phyloP scores from a whole-genome alignment of 2,329 filamentous ascomycete species.

The Aureobasidium namibiae region DNA sequence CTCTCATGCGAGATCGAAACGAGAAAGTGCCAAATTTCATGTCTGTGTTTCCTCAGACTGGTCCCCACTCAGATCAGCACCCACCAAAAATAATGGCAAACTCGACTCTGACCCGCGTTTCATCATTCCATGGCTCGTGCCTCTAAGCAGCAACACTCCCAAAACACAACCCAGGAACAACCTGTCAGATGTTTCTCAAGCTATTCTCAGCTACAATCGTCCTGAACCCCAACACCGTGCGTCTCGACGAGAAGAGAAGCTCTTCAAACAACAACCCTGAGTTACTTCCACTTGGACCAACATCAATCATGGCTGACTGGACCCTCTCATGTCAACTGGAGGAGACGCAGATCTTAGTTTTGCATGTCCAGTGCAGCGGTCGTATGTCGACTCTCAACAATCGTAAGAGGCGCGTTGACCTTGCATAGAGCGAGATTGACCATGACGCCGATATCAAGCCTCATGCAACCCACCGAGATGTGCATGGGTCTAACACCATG shows the following conservation, averaged over 20 bases:
- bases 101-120: background rate
- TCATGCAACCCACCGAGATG: constrained; percentile 1
- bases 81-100: background rate
- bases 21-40: background rate
- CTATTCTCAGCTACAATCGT: background rate
- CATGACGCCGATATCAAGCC: constrained; percentile 9
- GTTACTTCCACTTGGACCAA: background rate
- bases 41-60: background rate
- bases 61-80: background rate
- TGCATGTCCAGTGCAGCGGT: background rate
- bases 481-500: background rate
- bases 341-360: background rate
- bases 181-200: background rate
- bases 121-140: constrained; percentile 1
- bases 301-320: background rate
- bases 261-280: background rate
- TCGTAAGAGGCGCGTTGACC: background rate
- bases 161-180: background rate
- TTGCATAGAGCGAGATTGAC: background rate
- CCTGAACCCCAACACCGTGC: background rate
- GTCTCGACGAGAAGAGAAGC: background rate
- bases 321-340: background rate
- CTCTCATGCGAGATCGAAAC: background rate
- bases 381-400: background rate
- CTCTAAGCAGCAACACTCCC: background rate